Evolutionary conservation across 345 rosid species (phyloP), one percentile per base, ranked within the genome.

Genomic region (Passiflora organensis): DNA sequence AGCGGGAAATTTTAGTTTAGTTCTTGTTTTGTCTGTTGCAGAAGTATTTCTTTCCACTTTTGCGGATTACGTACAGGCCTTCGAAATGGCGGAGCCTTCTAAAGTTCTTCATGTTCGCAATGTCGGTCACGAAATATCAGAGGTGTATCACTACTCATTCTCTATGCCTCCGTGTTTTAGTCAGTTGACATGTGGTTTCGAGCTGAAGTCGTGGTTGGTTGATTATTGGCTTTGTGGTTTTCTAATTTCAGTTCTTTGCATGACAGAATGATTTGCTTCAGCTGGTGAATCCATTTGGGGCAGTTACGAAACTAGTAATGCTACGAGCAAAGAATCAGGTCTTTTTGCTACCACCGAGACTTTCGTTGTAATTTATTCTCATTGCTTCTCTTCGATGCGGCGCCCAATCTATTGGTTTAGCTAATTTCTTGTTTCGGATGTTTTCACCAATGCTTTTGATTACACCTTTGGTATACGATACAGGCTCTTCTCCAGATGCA

Each of bases 401-500:
- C 43, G 15, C 41, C 16, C 24, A 18, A 17, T 58, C 52, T 48
- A 18, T 55, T 61, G 37, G 3, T 34, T 11, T 45, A 0, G 37
- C n/a, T 28, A 56, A 57, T 51, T 22, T 19, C 48, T 21, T 23
- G 47, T 22, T 23, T 50, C 19, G 61, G 43, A 14, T 39, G n/a
- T 32, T 66, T 32, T 21, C 14, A 28, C 34, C 3, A 28, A 8
- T 28, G 34, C 5, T 28, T 28, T 28, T 28, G 34, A 2, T 28
- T 28, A 55, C 11, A 24, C 51, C 16, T 72, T 11, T 70, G 52
- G 41, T 43, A 11, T 43, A 36, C 39, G 4, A 0, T 65, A 63
- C 77, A 93, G 99, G 97, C 99, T 70, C 97, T 93, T 60, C 82
- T 93, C 47, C 99, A 93, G 65, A 86, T 93, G 97, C 96, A 93